phyloP scores from a whole-genome alignment of 2,329 filamentous ascomycete genomes.

The Venturia aucupariae region DNA sequence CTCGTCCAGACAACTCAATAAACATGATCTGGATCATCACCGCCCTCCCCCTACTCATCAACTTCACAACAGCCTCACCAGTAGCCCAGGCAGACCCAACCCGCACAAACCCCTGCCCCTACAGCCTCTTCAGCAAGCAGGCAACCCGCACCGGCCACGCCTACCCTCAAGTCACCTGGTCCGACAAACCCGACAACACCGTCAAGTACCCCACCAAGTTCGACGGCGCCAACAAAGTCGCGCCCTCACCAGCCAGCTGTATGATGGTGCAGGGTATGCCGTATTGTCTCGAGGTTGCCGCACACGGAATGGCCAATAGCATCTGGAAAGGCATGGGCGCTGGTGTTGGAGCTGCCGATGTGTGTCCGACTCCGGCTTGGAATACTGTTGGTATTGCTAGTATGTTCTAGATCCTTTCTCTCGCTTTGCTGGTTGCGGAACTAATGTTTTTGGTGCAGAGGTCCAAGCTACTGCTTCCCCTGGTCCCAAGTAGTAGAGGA shows the following conservation, averaged over 20 bases:
- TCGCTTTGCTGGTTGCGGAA: neutral
- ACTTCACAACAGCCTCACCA: neutral
- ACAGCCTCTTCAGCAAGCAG: neutral
- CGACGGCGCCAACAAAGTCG: neutral
- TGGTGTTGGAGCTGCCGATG: neutral
- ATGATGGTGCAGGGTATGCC: conserved; percentile 1
- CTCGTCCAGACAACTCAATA: neutral
- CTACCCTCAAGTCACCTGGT: neutral
- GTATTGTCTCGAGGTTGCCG: neutral
- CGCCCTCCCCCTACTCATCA: neutral
- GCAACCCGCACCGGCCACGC: neutral
- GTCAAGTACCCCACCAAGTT: neutral
- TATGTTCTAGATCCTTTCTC: neutral
- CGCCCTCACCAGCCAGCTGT: neutral
- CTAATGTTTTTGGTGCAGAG: neutral
- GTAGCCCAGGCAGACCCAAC: neutral
- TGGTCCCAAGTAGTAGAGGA: neutral
- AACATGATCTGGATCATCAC: neutral
- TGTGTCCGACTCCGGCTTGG: conserved; percentile 1
- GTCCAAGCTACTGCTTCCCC: neutral
- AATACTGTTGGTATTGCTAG: neutral
- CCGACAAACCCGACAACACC: neutral
- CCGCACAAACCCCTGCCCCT: neutral
- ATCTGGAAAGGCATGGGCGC: neutral
- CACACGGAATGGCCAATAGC: neutral